phyloP scores from a whole-genome alignment of 2,329 filamentous ascomycete species.

The Chaetomiaceae sp. region DNA sequence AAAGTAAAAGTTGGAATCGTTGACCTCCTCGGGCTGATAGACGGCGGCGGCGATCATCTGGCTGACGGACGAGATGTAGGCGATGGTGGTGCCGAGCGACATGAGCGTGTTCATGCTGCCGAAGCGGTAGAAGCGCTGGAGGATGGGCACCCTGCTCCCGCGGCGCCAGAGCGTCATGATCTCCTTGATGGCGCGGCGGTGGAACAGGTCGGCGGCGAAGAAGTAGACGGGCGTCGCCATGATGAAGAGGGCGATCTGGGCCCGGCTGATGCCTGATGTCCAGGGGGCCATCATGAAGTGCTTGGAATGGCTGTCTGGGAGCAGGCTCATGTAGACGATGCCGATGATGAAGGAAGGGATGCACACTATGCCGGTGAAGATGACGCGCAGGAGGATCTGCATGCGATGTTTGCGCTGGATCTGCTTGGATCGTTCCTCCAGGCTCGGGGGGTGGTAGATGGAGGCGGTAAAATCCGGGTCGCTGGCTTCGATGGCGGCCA shows the following conservation, averaged over 20 bases:
- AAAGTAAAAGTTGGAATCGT: conserved; percentile 66
- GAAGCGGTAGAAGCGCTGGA: conserved; percentile 81
- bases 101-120: conserved; percentile 96
- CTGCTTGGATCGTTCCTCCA: conserved; percentile 73
- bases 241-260: conserved; percentile 75
- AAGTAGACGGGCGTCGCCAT: conserved; percentile 84
- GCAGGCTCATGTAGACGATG: conserved; percentile 84
- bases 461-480: conserved; percentile 63
- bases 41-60: conserved; percentile 64
- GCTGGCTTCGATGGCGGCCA: conserved; percentile 59
- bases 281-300: conserved; percentile 66
- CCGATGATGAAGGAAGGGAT: conserved; percentile 85
- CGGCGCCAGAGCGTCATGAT: conserved; percentile 71
- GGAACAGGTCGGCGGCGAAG: conserved; percentile 80
- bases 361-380: conserved; percentile 63
- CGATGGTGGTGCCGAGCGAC: conserved; percentile 80
- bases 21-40: conserved; percentile 33
- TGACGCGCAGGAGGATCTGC: conserved; percentile 63
- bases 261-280: conserved; percentile 66
- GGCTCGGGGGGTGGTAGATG: conserved; percentile 73
- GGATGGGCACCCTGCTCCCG: conserved; percentile 65
- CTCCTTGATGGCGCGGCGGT: conserved; percentile 73
- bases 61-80: conserved; percentile 76
- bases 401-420: conserved; percentile 68
- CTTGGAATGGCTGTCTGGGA: conserved; percentile 57